Conservation (phyloP, 1,284 basidiomycete species). For the Tilletia indica region DNA sequence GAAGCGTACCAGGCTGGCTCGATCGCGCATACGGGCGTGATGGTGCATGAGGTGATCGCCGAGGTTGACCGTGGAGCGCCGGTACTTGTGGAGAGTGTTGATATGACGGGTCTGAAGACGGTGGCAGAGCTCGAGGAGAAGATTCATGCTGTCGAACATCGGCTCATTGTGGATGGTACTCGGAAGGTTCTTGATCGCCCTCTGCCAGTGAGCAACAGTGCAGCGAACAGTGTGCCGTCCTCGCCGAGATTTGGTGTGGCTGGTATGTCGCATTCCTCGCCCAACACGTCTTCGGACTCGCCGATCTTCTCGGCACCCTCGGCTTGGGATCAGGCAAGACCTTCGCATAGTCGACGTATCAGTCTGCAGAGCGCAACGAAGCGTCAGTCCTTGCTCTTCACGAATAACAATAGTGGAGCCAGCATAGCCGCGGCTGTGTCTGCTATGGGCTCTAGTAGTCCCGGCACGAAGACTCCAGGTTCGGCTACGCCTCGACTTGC, state of each 20-base stretch:
- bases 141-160: constrained; percentile 82
- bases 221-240: too few relatives aligned
- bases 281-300: background rate
- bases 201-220: background rate
- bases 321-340: constrained; percentile 1
- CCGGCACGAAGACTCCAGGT: too few relatives aligned
- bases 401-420: too few relatives aligned
- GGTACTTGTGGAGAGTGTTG: constrained; percentile 74
- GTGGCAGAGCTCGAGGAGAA: constrained; percentile 74
- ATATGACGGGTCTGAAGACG: constrained; percentile 69
- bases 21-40: constrained; percentile 68
- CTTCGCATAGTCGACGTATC: background rate
- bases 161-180: constrained; percentile 83
- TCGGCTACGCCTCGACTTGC: too few relatives aligned
- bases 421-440: too few relatives aligned
- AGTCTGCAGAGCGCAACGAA: background rate
- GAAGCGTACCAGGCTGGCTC: constrained; percentile 77
- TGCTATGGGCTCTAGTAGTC: too few relatives aligned
- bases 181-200: constrained; percentile 65
- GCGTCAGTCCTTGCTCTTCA: background rate
- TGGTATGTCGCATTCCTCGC: too few relatives aligned
- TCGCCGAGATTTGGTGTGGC: background rate
- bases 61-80: constrained; percentile 92
- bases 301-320: background rate
- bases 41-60: constrained; percentile 91